Conservation (phyloP, 2,329 filamentous ascomycete species). For the Penicillium sp. region DNA sequence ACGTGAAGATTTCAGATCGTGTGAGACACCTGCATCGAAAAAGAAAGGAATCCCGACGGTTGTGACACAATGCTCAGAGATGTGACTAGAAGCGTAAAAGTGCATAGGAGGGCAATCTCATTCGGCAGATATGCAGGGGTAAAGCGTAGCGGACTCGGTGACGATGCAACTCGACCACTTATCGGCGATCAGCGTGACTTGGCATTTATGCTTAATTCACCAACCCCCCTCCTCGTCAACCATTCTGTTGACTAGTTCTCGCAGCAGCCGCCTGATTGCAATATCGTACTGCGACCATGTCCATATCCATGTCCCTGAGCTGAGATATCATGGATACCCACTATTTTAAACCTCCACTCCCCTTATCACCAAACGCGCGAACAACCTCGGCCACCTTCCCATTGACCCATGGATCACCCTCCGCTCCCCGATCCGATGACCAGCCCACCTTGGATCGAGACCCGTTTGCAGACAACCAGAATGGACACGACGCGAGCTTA, state of each 20-base stretch:
- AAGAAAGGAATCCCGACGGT: too few relatives aligned
- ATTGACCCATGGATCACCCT: slow-evolving; percentile 20
- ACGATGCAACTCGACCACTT: background rate
- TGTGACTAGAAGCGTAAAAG: too few relatives aligned
- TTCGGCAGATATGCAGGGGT: background rate
- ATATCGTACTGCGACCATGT: too few relatives aligned
- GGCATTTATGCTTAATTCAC: background rate
- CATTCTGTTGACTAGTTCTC: background rate
- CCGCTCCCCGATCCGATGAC: slow-evolving; percentile 15
- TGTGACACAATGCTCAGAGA: too few relatives aligned
- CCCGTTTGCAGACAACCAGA: slow-evolving; percentile 13
- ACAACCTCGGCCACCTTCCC: slow-evolving; percentile 17
- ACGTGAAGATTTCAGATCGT: background rate
- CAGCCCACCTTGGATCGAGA: slow-evolving; percentile 10
- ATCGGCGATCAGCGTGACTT: background rate
- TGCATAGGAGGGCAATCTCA: too few relatives aligned
- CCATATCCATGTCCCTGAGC: background rate
- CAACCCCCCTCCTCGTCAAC: background rate
- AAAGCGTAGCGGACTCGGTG: background rate
- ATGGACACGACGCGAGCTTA: slow-evolving; percentile 11
- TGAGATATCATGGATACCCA: slow-evolving; percentile 12
- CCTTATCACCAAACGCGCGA: slow-evolving; percentile 12
- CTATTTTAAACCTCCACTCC: slow-evolving; percentile 9
- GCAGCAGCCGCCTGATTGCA: background rate
- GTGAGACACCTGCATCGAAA: too few relatives aligned